Evolutionary conservation across 208 protist genomes (phyloP).

Genomic region (Trypanosoma boissoni): DNA sequence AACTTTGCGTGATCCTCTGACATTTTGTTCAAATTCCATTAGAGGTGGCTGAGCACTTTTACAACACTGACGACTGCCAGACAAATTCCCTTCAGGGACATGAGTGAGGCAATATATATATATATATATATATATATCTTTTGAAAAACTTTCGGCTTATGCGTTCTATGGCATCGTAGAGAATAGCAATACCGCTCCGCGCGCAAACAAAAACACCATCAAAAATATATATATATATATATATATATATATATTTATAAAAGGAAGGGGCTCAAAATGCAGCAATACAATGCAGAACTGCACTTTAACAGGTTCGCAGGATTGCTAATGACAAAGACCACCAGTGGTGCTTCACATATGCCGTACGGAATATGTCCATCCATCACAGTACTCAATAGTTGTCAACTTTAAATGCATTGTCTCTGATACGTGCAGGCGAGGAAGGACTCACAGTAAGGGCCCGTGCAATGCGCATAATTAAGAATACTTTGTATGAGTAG

Average conservation of each 20-base stretch:
- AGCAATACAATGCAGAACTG: slow-evolving; percentile 27
- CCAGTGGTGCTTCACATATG: slow-evolving; percentile 70
- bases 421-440: slow-evolving; percentile 43
- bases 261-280: slow-evolving; percentile 37
- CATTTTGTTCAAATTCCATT: slow-evolving; percentile 65
- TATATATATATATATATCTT: slow-evolving; percentile 33
- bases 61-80: slow-evolving; percentile 35
- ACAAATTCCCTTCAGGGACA: slow-evolving; percentile 29
- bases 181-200: slow-evolving; percentile 30
- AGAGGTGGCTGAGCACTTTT: slow-evolving; percentile 64
- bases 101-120: too few relatives aligned
- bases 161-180: slow-evolving; percentile 28
- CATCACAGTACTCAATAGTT: slow-evolving; percentile 32
- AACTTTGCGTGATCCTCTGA: slow-evolving; percentile 20
- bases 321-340: slow-evolving; percentile 19
- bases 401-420: slow-evolving; percentile 44
- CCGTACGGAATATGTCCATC: slow-evolving; percentile 31
- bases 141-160: slow-evolving; percentile 25
- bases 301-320: slow-evolving; percentile 25
- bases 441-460: slow-evolving; percentile 51
- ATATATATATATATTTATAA: too few relatives aligned
- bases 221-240: too few relatives aligned
- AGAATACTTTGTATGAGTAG: slow-evolving; percentile 39
- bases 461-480: slow-evolving; percentile 37
- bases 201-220: too few relatives aligned